Percentiles rank a stretch among this genome's conserved stretches.
These are phyloP conservation scores for Posidonia australis DNA, from an alignment of 106 monocot species.

Conservation along the genomic window DNA sequence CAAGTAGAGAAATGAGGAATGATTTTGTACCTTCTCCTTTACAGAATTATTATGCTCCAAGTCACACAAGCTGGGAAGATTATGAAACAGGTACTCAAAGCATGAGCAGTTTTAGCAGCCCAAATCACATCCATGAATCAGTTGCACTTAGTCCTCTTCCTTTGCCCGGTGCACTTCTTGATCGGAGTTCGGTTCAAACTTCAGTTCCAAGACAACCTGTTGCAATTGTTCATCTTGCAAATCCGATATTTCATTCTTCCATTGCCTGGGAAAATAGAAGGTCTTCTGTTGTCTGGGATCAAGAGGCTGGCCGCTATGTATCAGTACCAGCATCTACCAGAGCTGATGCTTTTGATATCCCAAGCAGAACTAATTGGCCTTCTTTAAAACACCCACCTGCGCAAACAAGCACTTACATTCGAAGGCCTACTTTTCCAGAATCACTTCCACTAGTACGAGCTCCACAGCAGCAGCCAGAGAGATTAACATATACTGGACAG, in stretches of 20 bases:
- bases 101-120: constrained; percentile 78
- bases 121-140: constrained; percentile 34
- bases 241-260: constrained; percentile 61
- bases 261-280: constrained; percentile 40
- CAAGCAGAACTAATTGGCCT: constrained; percentile 13
- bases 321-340: constrained; percentile 42
- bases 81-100: constrained; percentile 65
- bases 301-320: constrained; percentile 82
- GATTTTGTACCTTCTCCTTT: constrained; percentile 45
- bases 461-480: constrained; percentile 37
- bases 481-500: constrained; percentile 60
- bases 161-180: constrained; percentile 9
- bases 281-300: constrained; percentile 89
- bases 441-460: constrained; percentile 8
- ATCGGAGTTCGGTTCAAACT: no score
- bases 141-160: constrained; percentile 23
- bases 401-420: constrained; percentile 12
- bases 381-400: constrained; percentile 23
- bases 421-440: constrained; percentile 16
- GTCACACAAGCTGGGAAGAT: constrained; percentile 67
- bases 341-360: constrained; percentile 20
- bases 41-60: constrained; percentile 50
- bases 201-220: constrained; percentile 20
- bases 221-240: constrained; percentile 28
- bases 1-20: constrained; percentile 30